These are phyloP conservation scores for Trametes pubescens DNA, from an alignment of 1,284 basidiomycete species.

Conservation along the genomic window DNA sequence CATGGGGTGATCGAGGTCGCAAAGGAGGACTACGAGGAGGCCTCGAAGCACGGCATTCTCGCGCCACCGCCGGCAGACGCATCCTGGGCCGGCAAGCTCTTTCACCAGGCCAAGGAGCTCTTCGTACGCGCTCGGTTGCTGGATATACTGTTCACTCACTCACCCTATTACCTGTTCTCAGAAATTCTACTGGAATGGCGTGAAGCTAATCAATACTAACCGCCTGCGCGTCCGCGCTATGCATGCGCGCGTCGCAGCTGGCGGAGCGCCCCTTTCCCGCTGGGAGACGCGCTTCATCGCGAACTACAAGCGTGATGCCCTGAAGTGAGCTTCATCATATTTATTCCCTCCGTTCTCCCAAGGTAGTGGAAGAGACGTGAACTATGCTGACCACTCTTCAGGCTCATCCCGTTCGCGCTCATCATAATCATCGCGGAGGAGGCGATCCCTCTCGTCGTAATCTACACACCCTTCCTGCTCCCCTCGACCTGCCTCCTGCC, in stretches of 20 bases:
- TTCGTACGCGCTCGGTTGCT: slow-evolving; percentile 54
- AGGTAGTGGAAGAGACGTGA: not conserved
- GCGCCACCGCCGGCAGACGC: slow-evolving; percentile 68
- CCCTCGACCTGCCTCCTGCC: slow-evolving; percentile 91
- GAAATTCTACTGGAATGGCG: slow-evolving; percentile 83
- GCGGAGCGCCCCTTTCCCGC: slow-evolving; percentile 65
- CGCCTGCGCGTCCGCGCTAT: slow-evolving; percentile 62
- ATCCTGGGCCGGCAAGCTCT: slow-evolving; percentile 58
- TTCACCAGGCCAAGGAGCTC: slow-evolving; percentile 74
- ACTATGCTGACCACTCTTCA: slow-evolving; percentile 41
- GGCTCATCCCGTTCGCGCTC: slow-evolving; percentile 83
- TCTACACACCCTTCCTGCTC: slow-evolving; percentile 86
- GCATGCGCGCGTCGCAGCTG: slow-evolving; percentile 58
- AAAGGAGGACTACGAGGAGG: slow-evolving; percentile 69
- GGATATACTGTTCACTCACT: slow-evolving; percentile 3
- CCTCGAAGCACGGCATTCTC: slow-evolving; percentile 72
- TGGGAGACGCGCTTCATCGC: slow-evolving; percentile 72
- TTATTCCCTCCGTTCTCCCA: not conserved
- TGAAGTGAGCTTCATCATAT: slow-evolving; percentile 59
- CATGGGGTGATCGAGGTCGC: slow-evolving; percentile 52
- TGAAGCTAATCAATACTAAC: slow-evolving; percentile 73
- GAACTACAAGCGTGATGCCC: slow-evolving; percentile 67
- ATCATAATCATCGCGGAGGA: slow-evolving; percentile 84
- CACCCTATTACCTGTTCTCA: slow-evolving; percentile 39
- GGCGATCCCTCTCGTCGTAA: slow-evolving; percentile 82